Evolutionary conservation across 179 eudicot genomes (phyloP).

Genomic region (Carnegiea gigantea): DNA sequence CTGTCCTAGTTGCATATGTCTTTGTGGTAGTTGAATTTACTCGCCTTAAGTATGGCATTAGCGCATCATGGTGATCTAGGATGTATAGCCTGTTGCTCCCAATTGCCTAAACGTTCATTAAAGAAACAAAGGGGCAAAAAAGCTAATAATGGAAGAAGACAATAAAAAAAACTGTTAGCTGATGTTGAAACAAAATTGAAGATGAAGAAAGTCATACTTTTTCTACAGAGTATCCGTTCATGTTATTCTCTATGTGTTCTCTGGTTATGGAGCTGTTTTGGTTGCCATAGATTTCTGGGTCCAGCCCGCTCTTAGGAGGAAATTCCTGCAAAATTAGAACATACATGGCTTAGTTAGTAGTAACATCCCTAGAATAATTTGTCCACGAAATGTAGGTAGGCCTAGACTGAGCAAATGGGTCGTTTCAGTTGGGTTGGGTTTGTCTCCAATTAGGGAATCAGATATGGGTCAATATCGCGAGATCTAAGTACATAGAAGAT

Average conservation of each 20-base stretch:
- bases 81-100: conserved; percentile 42
- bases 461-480: background rate
- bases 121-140: background rate
- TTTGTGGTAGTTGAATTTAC: conserved; percentile 43
- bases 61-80: conserved; percentile 48
- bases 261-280: conserved; percentile 55
- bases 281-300: conserved; percentile 48
- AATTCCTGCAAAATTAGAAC: conserved; percentile 53
- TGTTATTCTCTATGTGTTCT: conserved; percentile 43
- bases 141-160: background rate
- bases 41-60: conserved; percentile 45
- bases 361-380: no score
- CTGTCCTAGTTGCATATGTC: conserved; percentile 48
- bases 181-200: background rate
- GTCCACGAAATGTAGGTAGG: background rate
- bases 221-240: conserved; percentile 50
- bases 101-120: conserved; percentile 34
- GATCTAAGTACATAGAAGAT: background rate
- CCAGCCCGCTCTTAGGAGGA: conserved; percentile 67
- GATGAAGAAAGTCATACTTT: conserved; percentile 19
- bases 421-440: no score
- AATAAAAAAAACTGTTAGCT: background rate
- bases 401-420: no score
- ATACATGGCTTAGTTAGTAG: background rate
- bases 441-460: background rate